These are phyloP conservation scores for Leucosporidium creatinivorum DNA, from an alignment of 768 basidiomycete genomes.

Conservation along the genomic window DNA sequence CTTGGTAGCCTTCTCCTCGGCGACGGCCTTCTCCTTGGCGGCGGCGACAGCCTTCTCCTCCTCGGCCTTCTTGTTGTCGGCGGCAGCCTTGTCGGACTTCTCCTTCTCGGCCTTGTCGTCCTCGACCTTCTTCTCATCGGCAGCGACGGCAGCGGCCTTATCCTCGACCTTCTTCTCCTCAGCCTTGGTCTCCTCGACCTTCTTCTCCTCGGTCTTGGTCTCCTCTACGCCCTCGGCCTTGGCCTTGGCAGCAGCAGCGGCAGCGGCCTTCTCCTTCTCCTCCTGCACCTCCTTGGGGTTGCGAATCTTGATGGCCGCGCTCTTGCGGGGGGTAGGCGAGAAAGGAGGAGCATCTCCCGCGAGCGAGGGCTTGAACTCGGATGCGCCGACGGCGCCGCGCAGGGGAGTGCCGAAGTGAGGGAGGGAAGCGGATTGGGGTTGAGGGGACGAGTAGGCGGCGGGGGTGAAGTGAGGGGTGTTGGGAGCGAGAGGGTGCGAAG, in stretches of 20 bases:
- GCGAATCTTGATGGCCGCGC: slow-evolving; percentile 27
- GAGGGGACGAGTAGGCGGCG: slow-evolving; percentile 19
- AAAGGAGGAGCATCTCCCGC: slow-evolving; percentile 1
- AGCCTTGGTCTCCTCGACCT: background rate
- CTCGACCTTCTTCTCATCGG: background rate
- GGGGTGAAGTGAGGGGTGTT: slow-evolving; percentile 10
- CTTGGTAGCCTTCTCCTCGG: slow-evolving; percentile 15
- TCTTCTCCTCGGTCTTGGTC: background rate
- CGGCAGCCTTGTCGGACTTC: slow-evolving; percentile 8
- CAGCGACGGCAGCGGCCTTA: slow-evolving; percentile 6
- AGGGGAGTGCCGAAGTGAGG: slow-evolving; percentile 14
- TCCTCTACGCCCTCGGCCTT: background rate
- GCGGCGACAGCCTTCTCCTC: background rate
- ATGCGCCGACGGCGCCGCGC: slow-evolving; percentile 10
- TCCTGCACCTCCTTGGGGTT: slow-evolving; percentile 21
- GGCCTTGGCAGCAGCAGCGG: background rate
- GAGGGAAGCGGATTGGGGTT: slow-evolving; percentile 19
- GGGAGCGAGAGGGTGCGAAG: slow-evolving; percentile 12
- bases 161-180: slow-evolving; percentile 20
- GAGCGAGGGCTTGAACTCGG: slow-evolving; percentile 27
- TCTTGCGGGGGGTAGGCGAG: slow-evolving; percentile 10
- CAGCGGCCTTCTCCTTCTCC: background rate
- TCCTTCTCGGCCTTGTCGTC: slow-evolving; percentile 2
- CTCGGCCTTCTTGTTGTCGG: slow-evolving; percentile 2
- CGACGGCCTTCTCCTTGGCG: slow-evolving; percentile 7